Conservation (phyloP, 192 early-diverging fungal genomes). For the Phlyctochytrium bullatum region DNA sequence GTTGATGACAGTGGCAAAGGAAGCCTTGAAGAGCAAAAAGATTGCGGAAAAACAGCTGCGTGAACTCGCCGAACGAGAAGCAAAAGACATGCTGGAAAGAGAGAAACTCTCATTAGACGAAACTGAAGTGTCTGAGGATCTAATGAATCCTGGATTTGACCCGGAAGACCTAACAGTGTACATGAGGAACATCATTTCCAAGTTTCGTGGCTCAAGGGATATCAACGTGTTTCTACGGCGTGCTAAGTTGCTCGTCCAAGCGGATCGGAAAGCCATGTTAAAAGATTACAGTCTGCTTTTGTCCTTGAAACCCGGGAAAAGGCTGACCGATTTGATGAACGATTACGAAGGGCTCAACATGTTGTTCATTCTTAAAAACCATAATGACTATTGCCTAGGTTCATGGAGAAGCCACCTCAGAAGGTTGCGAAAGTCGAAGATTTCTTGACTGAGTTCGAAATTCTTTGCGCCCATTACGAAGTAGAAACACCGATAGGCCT, state of each 20-base stretch:
- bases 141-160: constrained; percentile 23
- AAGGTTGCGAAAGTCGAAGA: constrained; percentile 49
- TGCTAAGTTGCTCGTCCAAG: constrained; percentile 33
- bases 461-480: constrained; percentile 37
- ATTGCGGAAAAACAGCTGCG: constrained; percentile 16
- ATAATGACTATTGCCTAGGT: constrained; percentile 23
- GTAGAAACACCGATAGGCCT: constrained; percentile 47
- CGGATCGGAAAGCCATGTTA: constrained; percentile 40
- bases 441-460: constrained; percentile 54
- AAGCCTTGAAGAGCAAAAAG: constrained; percentile 16
- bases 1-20: constrained; percentile 12
- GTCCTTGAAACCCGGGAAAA: constrained; percentile 32
- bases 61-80: constrained; percentile 19
- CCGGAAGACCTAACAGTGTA: constrained; percentile 36
- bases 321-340: constrained; percentile 26
- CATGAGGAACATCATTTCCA: constrained; percentile 32
- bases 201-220: background rate
- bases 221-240: constrained; percentile 4
- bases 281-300: constrained; percentile 43
- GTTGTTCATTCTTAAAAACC: constrained; percentile 12
- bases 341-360: constrained; percentile 46
- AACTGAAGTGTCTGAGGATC: constrained; percentile 31
- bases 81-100: constrained; percentile 26
- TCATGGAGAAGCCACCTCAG: constrained; percentile 40
- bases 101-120: constrained; percentile 32